Percentiles rank a stretch among this genome's conserved stretches.
Evolutionary conservation across 2,329 filamentous ascomycete genomes (phyloP).

Genomic region (Penicillium hesseltinei): DNA sequence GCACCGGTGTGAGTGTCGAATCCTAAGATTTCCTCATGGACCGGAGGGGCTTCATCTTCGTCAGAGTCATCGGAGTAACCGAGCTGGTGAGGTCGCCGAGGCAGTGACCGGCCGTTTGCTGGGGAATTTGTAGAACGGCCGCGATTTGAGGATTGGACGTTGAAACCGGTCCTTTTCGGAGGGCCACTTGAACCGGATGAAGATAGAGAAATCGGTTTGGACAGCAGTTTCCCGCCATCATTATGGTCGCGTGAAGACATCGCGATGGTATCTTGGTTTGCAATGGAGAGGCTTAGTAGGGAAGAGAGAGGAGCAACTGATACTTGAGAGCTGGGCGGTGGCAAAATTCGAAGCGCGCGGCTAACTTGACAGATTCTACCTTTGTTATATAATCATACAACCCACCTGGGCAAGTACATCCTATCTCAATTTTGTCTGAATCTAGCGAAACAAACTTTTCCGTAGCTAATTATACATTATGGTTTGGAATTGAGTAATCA

Average conservation of each 20-base stretch:
- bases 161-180: slow-evolving; percentile 35
- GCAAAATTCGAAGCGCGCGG: slow-evolving; percentile 21
- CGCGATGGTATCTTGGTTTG: slow-evolving; percentile 3
- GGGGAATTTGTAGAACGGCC: slow-evolving; percentile 16
- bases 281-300: neutral
- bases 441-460: neutral
- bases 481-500: neutral
- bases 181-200: slow-evolving; percentile 36
- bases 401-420: too few species aligned
- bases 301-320: slow-evolving; percentile 7
- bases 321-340: slow-evolving; percentile 22
- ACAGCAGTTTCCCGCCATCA: neutral
- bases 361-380: neutral
- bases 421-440: neutral
- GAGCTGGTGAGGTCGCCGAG: slow-evolving; percentile 32
- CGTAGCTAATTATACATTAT: neutral
- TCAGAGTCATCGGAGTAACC: slow-evolving; percentile 54
- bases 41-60: slow-evolving; percentile 37
- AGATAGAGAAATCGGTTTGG: slow-evolving; percentile 44
- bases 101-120: slow-evolving; percentile 23
- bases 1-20: slow-evolving; percentile 50
- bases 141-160: slow-evolving; percentile 29
- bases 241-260: slow-evolving; percentile 19
- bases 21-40: slow-evolving; percentile 51
- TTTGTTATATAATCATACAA: too few species aligned